These are phyloP conservation scores for Fusarium albosuccineum DNA, from an alignment of 2,329 filamentous ascomycete species.

Conservation along the genomic window DNA sequence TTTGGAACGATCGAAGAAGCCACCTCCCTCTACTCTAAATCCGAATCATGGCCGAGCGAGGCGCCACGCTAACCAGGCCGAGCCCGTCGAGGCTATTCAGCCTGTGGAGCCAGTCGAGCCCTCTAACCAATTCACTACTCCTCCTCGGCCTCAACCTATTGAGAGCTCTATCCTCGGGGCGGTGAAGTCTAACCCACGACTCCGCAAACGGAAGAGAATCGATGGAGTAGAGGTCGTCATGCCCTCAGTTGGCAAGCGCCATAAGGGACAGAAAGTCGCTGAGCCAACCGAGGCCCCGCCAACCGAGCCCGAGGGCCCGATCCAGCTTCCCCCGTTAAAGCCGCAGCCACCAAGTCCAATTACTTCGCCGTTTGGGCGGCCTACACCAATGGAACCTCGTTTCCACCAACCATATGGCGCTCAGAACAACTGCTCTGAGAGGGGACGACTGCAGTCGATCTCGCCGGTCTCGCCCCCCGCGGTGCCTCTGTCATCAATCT, in stretches of 20 bases:
- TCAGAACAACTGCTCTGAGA: constrained; percentile 27
- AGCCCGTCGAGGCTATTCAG: background rate
- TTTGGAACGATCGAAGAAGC: constrained; percentile 48
- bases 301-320: constrained; percentile 30
- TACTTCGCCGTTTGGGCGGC: constrained; percentile 37
- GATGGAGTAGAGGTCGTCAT: constrained; percentile 53
- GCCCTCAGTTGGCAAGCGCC: constrained; percentile 40
- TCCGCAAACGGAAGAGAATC: constrained; percentile 62
- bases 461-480: constrained; percentile 25
- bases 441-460: constrained; percentile 37
- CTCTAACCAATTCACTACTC: constrained; percentile 5
- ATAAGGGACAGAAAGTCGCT: constrained; percentile 22
- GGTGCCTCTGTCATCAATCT: constrained; percentile 48
- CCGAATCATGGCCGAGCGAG: constrained; percentile 53
- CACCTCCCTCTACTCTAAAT: constrained; percentile 51
- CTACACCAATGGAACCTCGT: constrained; percentile 48
- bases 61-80: constrained; percentile 35
- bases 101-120: constrained; percentile 2
- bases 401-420: constrained; percentile 9
- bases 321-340: constrained; percentile 49
- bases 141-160: constrained; percentile 15
- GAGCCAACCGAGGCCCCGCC: constrained; percentile 12
- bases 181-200: constrained; percentile 63
- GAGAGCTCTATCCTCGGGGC: constrained; percentile 63
- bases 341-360: constrained; percentile 38